Percentiles rank a stretch among this genome's conserved stretches.
Conservation (phyloP, 192 early-diverging fungal species). For the Backusella mclennaniae region DNA sequence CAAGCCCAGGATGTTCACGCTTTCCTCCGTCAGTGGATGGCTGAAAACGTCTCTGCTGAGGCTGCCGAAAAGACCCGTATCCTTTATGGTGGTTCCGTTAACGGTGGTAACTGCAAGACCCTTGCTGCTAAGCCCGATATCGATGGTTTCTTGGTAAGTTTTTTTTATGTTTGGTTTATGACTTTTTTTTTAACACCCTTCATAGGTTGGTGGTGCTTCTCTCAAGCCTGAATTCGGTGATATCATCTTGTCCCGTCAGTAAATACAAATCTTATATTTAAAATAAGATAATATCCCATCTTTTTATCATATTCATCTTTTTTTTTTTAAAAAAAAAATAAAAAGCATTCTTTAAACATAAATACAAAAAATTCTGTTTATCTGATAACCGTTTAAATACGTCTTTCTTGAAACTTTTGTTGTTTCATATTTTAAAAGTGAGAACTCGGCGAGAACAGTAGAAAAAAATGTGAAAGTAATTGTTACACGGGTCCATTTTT, state of each 20-base stretch:
- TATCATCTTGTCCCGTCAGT: conserved; percentile 54
- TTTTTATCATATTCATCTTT: background rate
- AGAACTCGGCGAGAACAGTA: conserved; percentile 3
- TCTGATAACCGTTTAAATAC: background rate
- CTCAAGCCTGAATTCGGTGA: conserved; percentile 88
- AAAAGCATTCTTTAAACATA: background rate
- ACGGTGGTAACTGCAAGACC: conserved; percentile 65
- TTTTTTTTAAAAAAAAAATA: background rate
- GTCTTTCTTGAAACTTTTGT: background rate
- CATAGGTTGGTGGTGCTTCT: conserved; percentile 86
- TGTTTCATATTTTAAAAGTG: background rate
- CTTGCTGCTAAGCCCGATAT: conserved; percentile 81
- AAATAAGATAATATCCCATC: background rate
- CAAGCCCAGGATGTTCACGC: conserved; percentile 98
- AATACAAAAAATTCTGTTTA: background rate
- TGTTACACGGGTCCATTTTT: background rate
- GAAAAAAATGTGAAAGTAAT: background rate
- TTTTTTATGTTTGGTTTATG: background rate
- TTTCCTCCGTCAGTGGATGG: conserved; percentile 85
- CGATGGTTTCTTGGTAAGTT: conserved; percentile 90
- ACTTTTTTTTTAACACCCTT: background rate
- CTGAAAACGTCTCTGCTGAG: conserved; percentile 75
- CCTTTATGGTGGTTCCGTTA: conserved; percentile 96
- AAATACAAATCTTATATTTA: conserved; percentile 1
- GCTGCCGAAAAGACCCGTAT: conserved; percentile 92